Percentiles rank a stretch among this genome's conserved stretches.
phyloP scores from a whole-genome alignment of 805 yeast genomes.

The Saccharomycopsis sp. region DNA sequence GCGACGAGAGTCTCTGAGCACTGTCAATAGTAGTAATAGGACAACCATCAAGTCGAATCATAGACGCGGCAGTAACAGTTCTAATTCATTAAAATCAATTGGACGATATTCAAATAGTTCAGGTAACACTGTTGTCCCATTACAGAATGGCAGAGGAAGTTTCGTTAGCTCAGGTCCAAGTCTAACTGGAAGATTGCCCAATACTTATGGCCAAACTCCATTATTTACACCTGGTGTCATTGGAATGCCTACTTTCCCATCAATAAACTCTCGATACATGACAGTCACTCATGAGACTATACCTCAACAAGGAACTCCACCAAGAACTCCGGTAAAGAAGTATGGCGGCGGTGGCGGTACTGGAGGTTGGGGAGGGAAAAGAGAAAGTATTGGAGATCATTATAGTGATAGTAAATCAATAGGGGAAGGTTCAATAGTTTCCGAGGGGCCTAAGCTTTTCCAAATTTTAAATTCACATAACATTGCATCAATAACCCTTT shows the following conservation, averaged over 20 bases:
- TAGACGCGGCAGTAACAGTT: too few species aligned
- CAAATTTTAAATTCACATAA: slow-evolving; percentile 18
- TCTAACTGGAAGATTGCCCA: too few species aligned
- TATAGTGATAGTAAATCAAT: neutral
- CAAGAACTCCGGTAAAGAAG: too few species aligned
- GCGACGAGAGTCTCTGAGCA: too few species aligned
- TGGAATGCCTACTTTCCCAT: neutral
- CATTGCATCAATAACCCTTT: slow-evolving; percentile 19
- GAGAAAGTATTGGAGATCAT: neutral
- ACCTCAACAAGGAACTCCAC: too few species aligned
- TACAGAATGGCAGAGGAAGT: too few species aligned
- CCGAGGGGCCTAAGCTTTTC: slow-evolving; percentile 1
- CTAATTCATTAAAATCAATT: too few species aligned
- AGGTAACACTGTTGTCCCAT: too few species aligned
- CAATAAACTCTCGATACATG: neutral
- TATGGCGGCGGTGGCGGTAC: neutral
- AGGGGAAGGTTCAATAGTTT: neutral
- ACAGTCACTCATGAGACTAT: neutral
- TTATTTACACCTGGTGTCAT: neutral
- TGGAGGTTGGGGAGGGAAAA: neutral
- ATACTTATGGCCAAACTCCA: neutral
- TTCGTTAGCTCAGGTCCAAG: too few species aligned
- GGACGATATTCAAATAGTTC: too few species aligned
- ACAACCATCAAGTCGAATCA: too few species aligned
- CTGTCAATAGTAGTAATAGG: too few species aligned